Conservation (phyloP, 2,329 filamentous ascomycete genomes). For the Neoarthrinium moseri region DNA sequence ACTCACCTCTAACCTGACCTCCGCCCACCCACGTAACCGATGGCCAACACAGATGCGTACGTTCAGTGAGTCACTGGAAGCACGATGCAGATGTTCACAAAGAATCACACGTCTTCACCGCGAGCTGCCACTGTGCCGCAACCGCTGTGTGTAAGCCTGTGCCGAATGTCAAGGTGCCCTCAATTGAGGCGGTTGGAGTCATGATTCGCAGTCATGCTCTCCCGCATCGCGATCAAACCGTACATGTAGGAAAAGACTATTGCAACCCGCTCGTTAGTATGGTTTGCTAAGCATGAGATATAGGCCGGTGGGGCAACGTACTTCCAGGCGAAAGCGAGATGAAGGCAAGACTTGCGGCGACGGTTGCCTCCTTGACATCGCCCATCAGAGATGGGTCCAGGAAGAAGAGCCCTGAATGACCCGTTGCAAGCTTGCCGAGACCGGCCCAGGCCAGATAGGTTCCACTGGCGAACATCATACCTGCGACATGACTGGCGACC, state of each 20-base stretch:
- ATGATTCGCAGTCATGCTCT: slow-evolving; percentile 30
- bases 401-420: slow-evolving; percentile 49
- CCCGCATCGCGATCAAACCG: slow-evolving; percentile 48
- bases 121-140: neutral
- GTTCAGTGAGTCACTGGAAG: too few relatives aligned
- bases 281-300: neutral
- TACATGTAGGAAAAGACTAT: slow-evolving; percentile 49
- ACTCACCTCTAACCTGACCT: too few relatives aligned
- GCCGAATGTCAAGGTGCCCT: neutral
- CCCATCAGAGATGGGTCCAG: slow-evolving; percentile 44
- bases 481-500: slow-evolving; percentile 40
- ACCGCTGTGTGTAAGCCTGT: neutral
- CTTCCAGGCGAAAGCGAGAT: slow-evolving; percentile 41
- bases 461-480: slow-evolving; percentile 37
- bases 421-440: slow-evolving; percentile 45
- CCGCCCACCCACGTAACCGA: too few relatives aligned
- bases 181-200: neutral
- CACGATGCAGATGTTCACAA: too few relatives aligned
- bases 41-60: too few relatives aligned
- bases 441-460: slow-evolving; percentile 50
- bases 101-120: neutral
- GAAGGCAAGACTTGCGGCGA: slow-evolving; percentile 43
- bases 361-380: slow-evolving; percentile 39
- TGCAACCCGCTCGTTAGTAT: slow-evolving; percentile 17
- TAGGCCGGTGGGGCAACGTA: slow-evolving; percentile 29